Evolutionary conservation across 176 grass and related monocot genomes (phyloP).

Genomic region (Triticum monococcum): DNA sequence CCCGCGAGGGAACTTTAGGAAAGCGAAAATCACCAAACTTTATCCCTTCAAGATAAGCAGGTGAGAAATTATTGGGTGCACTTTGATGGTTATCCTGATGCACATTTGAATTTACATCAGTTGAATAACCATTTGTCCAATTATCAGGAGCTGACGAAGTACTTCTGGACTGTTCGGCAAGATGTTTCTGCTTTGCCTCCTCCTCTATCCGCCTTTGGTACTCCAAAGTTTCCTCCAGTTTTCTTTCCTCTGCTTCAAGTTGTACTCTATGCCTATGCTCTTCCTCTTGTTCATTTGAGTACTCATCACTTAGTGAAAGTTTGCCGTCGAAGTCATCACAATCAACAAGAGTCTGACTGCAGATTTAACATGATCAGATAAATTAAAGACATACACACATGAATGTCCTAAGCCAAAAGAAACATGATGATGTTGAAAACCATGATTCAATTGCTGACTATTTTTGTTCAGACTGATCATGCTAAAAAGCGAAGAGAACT

Average conservation of each 20-base stretch:
- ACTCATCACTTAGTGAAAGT: conserved; percentile 45
- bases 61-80: conserved; percentile 29
- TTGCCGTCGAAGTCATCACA: conserved; percentile 55
- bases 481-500: not conserved
- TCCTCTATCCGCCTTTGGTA: conserved; percentile 83
- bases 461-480: not conserved
- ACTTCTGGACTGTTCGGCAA: conserved; percentile 55
- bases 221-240: conserved; percentile 86
- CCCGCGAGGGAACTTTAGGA: conserved; percentile 46
- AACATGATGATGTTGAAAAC: not conserved
- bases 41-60: conserved; percentile 62
- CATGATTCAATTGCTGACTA: conserved; percentile 1
- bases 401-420: conserved; percentile 3
- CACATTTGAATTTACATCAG: conserved; percentile 27
- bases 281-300: conserved; percentile 70
- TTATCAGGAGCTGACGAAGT: conserved; percentile 26
- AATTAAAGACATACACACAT: conserved; percentile 1
- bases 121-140: conserved; percentile 12
- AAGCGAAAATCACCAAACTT: conserved; percentile 81
- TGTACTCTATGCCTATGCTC: conserved; percentile 58
- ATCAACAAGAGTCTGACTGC: conserved; percentile 60
- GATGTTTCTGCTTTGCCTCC: conserved; percentile 72
- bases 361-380: conserved; percentile 26
- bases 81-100: conserved; percentile 36
- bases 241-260: conserved; percentile 84